Conservation (phyloP, 352 stramenopile species). For the Phytopythium chamaehyphon region DNA sequence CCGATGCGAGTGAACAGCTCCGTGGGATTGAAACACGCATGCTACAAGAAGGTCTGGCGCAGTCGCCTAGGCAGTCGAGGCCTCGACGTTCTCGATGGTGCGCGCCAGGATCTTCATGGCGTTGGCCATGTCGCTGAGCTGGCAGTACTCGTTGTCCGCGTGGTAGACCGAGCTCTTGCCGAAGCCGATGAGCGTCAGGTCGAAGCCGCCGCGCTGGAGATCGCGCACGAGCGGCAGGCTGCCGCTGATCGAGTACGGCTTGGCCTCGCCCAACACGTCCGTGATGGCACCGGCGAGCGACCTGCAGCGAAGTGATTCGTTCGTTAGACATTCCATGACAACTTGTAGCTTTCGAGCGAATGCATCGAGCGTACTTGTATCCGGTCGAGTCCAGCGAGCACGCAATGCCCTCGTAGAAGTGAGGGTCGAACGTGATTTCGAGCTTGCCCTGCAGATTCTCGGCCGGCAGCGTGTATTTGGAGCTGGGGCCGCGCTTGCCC, state of each 20-base stretch:
- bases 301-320: conserved; percentile 12
- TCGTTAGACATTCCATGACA: not conserved
- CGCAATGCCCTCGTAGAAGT: conserved; percentile 89
- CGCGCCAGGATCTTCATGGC: conserved; percentile 83
- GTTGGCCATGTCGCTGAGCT: conserved; percentile 82
- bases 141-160: conserved; percentile 91
- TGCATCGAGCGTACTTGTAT: conserved; percentile 47
- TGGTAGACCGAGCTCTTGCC: conserved; percentile 87
- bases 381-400: conserved; percentile 89
- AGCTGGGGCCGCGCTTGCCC: conserved; percentile 80
- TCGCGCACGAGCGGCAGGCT: conserved; percentile 73
- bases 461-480: conserved; percentile 87
- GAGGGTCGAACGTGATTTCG: conserved; percentile 82
- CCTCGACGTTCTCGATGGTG: conserved; percentile 76
- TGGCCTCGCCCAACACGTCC: conserved; percentile 70
- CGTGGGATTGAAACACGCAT: not conserved
- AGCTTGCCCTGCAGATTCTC: conserved; percentile 82
- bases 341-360: not conserved
- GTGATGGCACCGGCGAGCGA: conserved; percentile 75
- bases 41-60: not conserved
- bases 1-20: too few species aligned
- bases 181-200: conserved; percentile 76
- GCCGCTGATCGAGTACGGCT: conserved; percentile 91
- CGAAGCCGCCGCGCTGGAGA: conserved; percentile 69
- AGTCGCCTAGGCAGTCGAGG: not conserved